Evolutionary conservation across 352 stramenopile genomes (phyloP).

Genomic region (Globisporangium polare): DNA sequence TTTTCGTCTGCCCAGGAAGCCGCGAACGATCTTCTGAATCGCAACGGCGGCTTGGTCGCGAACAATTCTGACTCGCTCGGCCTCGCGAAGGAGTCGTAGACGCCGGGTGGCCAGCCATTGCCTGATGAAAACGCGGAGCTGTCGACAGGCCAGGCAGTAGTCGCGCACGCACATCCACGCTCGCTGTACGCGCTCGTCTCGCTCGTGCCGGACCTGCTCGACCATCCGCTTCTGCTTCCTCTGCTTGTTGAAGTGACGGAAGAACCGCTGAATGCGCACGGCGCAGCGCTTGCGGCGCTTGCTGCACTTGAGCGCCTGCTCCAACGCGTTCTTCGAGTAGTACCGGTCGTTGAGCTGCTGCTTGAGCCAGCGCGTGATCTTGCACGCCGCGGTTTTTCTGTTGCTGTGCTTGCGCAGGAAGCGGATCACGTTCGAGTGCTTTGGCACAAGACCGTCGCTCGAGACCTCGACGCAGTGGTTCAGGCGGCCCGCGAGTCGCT

Average conservation of each 20-base stretch:
- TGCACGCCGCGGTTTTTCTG: constrained; percentile 25
- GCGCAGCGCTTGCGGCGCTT: constrained; percentile 34
- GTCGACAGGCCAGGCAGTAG: constrained; percentile 26
- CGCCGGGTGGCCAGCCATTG: constrained; percentile 29
- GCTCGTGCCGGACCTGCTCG: constrained; percentile 20
- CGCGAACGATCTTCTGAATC: constrained; percentile 40
- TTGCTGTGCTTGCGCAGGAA: constrained; percentile 35
- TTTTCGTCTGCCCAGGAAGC: constrained; percentile 33
- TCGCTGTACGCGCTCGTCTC: constrained; percentile 18
- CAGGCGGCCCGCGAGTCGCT: constrained; percentile 24
- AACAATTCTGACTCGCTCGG: constrained; percentile 27
- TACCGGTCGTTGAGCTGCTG: constrained; percentile 23
- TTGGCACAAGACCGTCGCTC: constrained; percentile 39
- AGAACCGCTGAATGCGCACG: constrained; percentile 47
- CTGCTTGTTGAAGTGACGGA: constrained; percentile 28
- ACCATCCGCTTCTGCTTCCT: constrained; percentile 25
- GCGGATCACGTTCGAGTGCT: constrained; percentile 40
- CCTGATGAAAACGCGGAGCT: constrained; percentile 30
- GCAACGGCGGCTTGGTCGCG: constrained; percentile 26
- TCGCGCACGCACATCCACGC: constrained; percentile 28
- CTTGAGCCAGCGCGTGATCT: constrained; percentile 47
- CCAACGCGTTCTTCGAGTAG: constrained; percentile 36
- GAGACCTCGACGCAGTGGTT: constrained; percentile 38
- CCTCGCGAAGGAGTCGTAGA: constrained; percentile 31
- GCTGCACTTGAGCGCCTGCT: constrained; percentile 42